Evolutionary conservation across 257 asterid genomes (phyloP), one percentile per base, ranked within the genome.

Genomic region (Nyctanthes arbortristis): DNA sequence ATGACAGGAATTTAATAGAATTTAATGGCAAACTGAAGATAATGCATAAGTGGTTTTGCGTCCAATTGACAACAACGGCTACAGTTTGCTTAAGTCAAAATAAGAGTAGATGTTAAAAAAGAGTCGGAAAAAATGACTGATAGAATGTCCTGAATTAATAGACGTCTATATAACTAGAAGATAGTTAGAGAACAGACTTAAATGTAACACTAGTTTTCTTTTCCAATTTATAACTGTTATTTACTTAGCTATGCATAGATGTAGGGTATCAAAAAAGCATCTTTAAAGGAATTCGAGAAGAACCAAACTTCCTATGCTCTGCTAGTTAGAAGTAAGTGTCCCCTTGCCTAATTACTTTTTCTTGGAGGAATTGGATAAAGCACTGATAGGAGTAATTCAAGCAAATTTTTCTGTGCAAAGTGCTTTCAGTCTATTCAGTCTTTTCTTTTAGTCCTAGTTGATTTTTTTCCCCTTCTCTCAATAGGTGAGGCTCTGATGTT

Each of bases 91-190:
- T 63, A 49, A 60, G 59, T 66, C 49, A 32, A 27, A 18, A 49
- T 28, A 70, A 39, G 33, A 47, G 57, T 60, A 55, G 49, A 40
- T 11, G 65, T 33, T 63, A 3, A 40, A 14, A 40, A 40, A 40
- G 52, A 10, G 40, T 3, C 18, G 52, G 31, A 24, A 7, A 52
- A 31, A 67, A 24, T 4, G 5, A 56, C 35, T 55, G 43, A 65
- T 47, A 30, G 65, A 67, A 73, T 73, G 62, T 68, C 9, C 72
- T 37, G 62, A 59, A 30, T 55, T 58, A 68, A 67, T 18, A 73
- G 40, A 30, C 34, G 1, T 25, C 37, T 14, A 59, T 13, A 65
- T 67, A 58, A 39, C 20, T 55, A 56, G 29, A 74, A 59, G 56
- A 72, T 52, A 45, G 40, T 65, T 31, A 43, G 79, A 52, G 57